Evolutionary conservation across 306 rosid genomes (phyloP).

Genomic region (Cucumis hystrix): DNA sequence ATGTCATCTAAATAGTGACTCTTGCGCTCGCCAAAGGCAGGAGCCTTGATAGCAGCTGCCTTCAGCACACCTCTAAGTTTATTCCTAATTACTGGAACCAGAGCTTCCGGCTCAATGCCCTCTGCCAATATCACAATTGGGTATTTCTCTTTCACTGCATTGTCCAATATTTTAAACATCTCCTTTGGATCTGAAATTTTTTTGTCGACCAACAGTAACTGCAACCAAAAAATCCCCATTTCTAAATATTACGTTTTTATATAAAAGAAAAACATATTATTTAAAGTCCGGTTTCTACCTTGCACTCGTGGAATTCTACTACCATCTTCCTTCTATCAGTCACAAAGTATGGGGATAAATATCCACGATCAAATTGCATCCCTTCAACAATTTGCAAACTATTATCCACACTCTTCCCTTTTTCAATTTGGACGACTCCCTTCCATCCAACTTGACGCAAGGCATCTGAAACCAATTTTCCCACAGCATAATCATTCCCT

Average conservation of each 20-base stretch:
- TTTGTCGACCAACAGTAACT: conserved; percentile 77
- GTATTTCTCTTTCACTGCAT: conserved; percentile 62
- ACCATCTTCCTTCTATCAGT: conserved; percentile 58
- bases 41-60: conserved; percentile 89
- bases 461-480: conserved; percentile 76
- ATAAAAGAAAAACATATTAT: conserved; percentile 3
- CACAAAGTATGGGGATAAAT: conserved; percentile 71
- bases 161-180: conserved; percentile 63
- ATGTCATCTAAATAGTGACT: conserved; percentile 77
- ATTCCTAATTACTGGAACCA: conserved; percentile 82
- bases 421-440: conserved; percentile 81
- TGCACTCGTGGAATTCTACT: conserved; percentile 70
- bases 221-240: conserved; percentile 34
- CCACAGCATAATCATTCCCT: conserved; percentile 68
- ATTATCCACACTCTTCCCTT: conserved; percentile 48
- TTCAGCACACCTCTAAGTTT: conserved; percentile 67
- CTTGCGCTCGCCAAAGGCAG: conserved; percentile 88
- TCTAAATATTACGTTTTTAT: conserved; percentile 20
- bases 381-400: conserved; percentile 77
- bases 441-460: conserved; percentile 56
- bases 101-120: conserved; percentile 69
- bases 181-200: conserved; percentile 64
- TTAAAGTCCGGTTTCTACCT: conserved; percentile 31
- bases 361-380: conserved; percentile 87
- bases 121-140: conserved; percentile 80